phyloP scores from a whole-genome alignment of 345 rosid species.

The Arabis hirsuta region DNA sequence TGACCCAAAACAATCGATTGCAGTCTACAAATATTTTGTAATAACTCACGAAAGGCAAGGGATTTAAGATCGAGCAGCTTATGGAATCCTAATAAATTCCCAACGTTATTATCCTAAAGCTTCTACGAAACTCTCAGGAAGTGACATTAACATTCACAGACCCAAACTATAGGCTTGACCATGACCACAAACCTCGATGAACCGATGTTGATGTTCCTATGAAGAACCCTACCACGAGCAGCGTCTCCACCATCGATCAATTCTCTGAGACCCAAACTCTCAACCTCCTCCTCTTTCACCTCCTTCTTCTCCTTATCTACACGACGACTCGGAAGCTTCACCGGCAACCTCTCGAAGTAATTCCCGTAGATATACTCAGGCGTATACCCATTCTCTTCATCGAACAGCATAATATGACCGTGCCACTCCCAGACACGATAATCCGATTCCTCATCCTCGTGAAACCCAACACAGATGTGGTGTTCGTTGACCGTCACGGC shows the following conservation, averaged over 20 bases:
- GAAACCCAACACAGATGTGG: conserved; percentile 86
- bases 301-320: conserved; percentile 47
- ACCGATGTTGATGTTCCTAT: conserved; percentile 66
- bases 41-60: neutral
- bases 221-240: conserved; percentile 73
- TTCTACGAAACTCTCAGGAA: neutral
- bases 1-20: conserved; percentile 1
- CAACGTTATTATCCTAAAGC: neutral
- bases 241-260: conserved; percentile 73
- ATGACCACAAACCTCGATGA: conserved; percentile 56
- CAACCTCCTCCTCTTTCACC: conserved; percentile 51
- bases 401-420: conserved; percentile 92
- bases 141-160: neutral
- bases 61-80: neutral
- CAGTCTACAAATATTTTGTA: neutral
- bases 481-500: conserved; percentile 90
- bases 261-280: conserved; percentile 79
- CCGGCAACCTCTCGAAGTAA: conserved; percentile 88
- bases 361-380: conserved; percentile 98
- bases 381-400: conserved; percentile 78
- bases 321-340: conserved; percentile 35
- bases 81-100: neutral
- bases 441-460: conserved; percentile 78
- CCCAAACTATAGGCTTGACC: too few species aligned
- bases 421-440: conserved; percentile 99